Evolutionary conservation across 2,329 filamentous ascomycete species (phyloP).

Genomic region (Aspergillus pseudoglaucus): DNA sequence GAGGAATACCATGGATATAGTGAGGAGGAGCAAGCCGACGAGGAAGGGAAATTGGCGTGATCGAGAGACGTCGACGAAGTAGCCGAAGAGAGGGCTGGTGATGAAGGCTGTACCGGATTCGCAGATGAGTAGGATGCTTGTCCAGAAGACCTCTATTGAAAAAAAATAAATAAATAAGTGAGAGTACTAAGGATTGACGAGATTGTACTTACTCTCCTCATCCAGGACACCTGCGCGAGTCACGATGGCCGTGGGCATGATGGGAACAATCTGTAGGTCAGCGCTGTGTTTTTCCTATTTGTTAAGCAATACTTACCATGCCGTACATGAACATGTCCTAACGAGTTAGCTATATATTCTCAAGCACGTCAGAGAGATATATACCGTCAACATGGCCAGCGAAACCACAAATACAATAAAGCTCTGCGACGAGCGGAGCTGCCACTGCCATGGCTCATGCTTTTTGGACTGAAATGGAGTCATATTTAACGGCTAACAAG

Average conservation of each 20-base stretch:
- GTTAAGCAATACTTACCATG: neutral
- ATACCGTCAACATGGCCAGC: neutral
- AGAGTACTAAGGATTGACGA: no score
- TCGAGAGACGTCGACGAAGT: conserved; percentile 8
- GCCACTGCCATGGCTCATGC: neutral
- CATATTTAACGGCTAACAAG: neutral
- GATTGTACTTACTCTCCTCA: conserved; percentile 1
- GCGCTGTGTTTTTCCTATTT: neutral
- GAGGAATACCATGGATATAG: conserved; percentile 49
- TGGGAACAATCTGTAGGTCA: conserved; percentile 4
- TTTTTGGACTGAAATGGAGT: neutral
- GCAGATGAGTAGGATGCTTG: conserved; percentile 10
- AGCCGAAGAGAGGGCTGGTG: conserved; percentile 13
- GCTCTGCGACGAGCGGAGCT: neutral
- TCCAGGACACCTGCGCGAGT: conserved; percentile 1
- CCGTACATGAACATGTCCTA: neutral
- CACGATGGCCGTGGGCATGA: conserved; percentile 3
- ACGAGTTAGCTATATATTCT: neutral
- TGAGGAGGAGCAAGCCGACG: conserved; percentile 45
- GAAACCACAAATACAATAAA: neutral
- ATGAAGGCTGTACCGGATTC: conserved; percentile 11
- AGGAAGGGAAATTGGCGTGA: conserved; percentile 53
- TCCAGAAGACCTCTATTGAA: conserved; percentile 12
- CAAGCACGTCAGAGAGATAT: neutral
- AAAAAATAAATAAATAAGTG: no score